Conservation (phyloP, 306 rosid genomes). For the Quercus bicolor region DNA sequence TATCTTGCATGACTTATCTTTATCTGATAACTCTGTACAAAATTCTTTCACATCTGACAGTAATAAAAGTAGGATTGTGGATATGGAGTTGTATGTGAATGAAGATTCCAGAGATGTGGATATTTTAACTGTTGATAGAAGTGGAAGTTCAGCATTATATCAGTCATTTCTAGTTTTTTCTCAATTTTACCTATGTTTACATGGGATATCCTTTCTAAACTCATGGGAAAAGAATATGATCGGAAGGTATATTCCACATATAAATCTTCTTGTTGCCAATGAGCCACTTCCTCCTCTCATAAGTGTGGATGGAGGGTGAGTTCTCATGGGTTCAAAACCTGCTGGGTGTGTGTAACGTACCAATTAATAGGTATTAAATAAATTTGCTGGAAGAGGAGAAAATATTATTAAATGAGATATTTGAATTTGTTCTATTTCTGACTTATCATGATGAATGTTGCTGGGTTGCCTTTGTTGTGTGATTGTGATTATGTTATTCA, state of each 20-base stretch:
- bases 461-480: not conserved
- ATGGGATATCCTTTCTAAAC: slow-evolving; percentile 63
- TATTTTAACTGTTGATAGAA: slow-evolving; percentile 15
- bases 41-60: slow-evolving; percentile 32
- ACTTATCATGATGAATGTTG: not conserved
- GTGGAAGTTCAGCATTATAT: slow-evolving; percentile 70
- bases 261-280: not conserved
- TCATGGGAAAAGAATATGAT: slow-evolving; percentile 64
- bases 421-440: not conserved
- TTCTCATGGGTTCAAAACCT: no score
- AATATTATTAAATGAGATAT: not conserved
- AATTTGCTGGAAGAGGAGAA: not conserved
- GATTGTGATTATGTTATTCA: not conserved
- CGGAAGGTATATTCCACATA: slow-evolving; percentile 45
- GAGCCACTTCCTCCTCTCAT: no score
- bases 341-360: no score
- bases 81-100: slow-evolving; percentile 72
- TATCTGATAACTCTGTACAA: slow-evolving; percentile 29
- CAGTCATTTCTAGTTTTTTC: slow-evolving; percentile 63
- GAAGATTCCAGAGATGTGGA: slow-evolving; percentile 53
- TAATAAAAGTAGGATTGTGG: slow-evolving; percentile 61
- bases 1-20: slow-evolving; percentile 34
- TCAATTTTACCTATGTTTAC: slow-evolving; percentile 49
- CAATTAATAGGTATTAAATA: not conserved
- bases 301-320: no score